Evolutionary conservation across 139 green algal species (phyloP), one percentile per base, ranked within the genome.

Genomic region (Chlamydomonas eustigma): DNA sequence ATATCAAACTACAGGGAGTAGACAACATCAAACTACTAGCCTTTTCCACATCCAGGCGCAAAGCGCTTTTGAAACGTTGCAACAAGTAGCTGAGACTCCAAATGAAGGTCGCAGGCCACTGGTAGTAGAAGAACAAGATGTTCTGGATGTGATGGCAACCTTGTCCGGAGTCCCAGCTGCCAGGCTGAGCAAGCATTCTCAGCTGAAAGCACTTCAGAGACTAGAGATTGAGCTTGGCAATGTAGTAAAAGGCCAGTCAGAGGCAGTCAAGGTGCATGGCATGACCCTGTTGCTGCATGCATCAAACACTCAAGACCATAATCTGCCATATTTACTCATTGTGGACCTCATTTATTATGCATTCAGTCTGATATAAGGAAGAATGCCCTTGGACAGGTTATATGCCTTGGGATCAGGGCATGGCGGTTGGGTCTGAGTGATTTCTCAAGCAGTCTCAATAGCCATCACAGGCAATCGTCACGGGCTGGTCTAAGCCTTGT

Each of bases 401-500:
- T 51, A 30, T 58, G 31, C 24, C 33, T 37, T 37, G 24, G 2
- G 8, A 50, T 74, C 32, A 4, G 31, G 31, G 32, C 32, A 34
- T 74, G 66, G 66, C 33, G 66, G 66, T 34, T 50, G 24, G 58
- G 58, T 37, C 58, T 70, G 58, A 22, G 58, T 34, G 58, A 18
- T 58, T 58, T n/a, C n/a, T n/a, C n/a, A n/a, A n/a, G n/a, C n/a
- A n/a, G n/a, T n/a, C n/a, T n/a, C n/a, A n/a, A n/a, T n/a, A n/a
- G n/a, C 44, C 12, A 18, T 58, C 44, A 58, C 44, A 58, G 44
- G 44, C 12, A 31, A 72, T 18, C 36, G 33, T 37, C 33, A 52
- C 37, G 73, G 50, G 73, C 93, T 2, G 86, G 92, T 5, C 86
- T 90, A 50, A 89, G 78, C 36, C 85, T 97, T 66, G 76, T 97